Conservation (phyloP, 371 early-diverging fungal genomes). For the Mortierella sp. region DNA sequence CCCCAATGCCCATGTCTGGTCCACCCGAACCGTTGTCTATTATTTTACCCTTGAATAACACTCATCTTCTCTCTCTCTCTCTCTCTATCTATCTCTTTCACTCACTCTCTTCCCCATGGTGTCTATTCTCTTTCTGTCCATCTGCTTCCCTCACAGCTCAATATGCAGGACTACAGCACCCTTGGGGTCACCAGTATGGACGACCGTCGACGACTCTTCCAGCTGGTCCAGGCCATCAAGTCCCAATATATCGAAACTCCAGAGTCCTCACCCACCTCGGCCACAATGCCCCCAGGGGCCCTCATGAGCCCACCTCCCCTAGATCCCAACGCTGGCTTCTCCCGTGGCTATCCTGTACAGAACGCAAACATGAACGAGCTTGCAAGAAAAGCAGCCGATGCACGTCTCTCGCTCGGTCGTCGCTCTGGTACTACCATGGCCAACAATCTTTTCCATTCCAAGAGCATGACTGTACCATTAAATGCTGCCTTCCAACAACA, state of each 20-base stretch:
- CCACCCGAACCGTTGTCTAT: too few species aligned
- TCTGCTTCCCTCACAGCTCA: slow-evolving; percentile 56
- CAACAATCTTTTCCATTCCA: slow-evolving; percentile 29
- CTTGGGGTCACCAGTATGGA: slow-evolving; percentile 79
- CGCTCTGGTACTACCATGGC: slow-evolving; percentile 37
- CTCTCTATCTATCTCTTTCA: neutral
- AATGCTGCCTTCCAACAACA: slow-evolving; percentile 29
- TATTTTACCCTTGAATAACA: too few species aligned
- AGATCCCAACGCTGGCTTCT: slow-evolving; percentile 19
- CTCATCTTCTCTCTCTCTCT: too few species aligned
- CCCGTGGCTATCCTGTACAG: slow-evolving; percentile 38
- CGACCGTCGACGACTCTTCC: slow-evolving; percentile 79
- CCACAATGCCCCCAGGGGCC: neutral
- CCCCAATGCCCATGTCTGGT: too few species aligned
- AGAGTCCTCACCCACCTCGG: slow-evolving; percentile 27
- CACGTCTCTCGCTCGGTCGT: slow-evolving; percentile 48
- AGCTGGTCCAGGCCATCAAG: slow-evolving; percentile 70
- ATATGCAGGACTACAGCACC: slow-evolving; percentile 84
- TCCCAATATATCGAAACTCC: slow-evolving; percentile 34
- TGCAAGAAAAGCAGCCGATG: slow-evolving; percentile 33
- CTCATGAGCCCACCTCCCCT: slow-evolving; percentile 1
- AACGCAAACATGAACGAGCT: slow-evolving; percentile 22
- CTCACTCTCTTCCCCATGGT: neutral
- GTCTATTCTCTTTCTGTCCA: neutral
- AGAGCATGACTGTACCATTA: slow-evolving; percentile 17